Conservation (phyloP, 768 basidiomycete species). For the Leccinum subgranulosum region DNA sequence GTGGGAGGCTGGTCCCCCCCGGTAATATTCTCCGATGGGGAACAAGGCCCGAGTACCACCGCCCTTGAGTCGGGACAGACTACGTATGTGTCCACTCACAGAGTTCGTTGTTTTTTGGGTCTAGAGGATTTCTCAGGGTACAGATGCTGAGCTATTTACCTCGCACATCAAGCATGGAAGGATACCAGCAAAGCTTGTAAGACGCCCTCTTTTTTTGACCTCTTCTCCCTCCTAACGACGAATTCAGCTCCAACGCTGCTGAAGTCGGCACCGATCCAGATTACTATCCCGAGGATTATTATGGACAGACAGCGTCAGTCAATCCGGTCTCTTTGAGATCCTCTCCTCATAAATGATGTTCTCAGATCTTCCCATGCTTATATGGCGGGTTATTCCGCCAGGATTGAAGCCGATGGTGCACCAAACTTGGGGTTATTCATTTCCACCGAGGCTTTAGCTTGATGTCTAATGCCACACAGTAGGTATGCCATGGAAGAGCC, state of each 20-base stretch:
- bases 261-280: not conserved
- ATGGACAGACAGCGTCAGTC: slow-evolving; percentile 14
- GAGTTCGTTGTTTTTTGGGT: not conserved
- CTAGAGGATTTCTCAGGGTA: slow-evolving; percentile 4
- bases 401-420: not conserved
- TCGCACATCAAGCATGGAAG: not conserved
- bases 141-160: not conserved
- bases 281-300: slow-evolving; percentile 9
- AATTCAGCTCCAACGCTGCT: slow-evolving; percentile 7
- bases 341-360: slow-evolving; percentile 1
- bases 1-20: slow-evolving; percentile 1
- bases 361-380: slow-evolving; percentile 1
- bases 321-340: not conserved
- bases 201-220: not conserved
- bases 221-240: not conserved
- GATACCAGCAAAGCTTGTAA: slow-evolving; percentile 15
- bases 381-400: slow-evolving; percentile 2
- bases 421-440: slow-evolving; percentile 13
- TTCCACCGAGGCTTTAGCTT: slow-evolving; percentile 6
- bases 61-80: not conserved
- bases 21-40: slow-evolving; percentile 1
- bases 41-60: slow-evolving; percentile 2
- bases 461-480: slow-evolving; percentile 9
- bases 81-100: slow-evolving; percentile 10
- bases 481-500: slow-evolving; percentile 12